phyloP scores from a whole-genome alignment of 805 yeast genomes.

The Yamadazyma insecticola region DNA sequence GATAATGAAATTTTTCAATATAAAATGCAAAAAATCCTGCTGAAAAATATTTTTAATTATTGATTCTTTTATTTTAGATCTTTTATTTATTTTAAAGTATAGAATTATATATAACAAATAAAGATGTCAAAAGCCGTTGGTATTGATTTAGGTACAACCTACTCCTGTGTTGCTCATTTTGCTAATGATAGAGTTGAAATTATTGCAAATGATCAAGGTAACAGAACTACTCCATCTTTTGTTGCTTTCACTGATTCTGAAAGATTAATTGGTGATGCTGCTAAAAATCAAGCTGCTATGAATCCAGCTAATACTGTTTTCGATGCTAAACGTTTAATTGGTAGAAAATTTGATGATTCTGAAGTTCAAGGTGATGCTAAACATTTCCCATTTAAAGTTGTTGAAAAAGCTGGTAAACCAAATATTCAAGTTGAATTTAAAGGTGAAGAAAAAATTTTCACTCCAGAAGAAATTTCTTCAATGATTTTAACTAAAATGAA shows the following conservation, averaged over 20 bases:
- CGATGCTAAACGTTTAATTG: conserved; percentile 91
- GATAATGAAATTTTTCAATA: no score
- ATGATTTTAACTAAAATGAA: conserved; percentile 89
- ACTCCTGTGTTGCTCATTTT: conserved; percentile 95
- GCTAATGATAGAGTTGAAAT: conserved; percentile 90
- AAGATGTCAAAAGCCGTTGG: conserved; percentile 61
- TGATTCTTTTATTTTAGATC: background rate
- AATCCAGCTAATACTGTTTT: conserved; percentile 91
- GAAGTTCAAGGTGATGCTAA: conserved; percentile 60
- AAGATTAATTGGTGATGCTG: conserved; percentile 95
- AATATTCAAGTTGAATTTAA: conserved; percentile 79
- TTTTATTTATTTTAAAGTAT: conserved; percentile 1
- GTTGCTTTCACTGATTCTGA: conserved; percentile 94
- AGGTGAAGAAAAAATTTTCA: conserved; percentile 83
- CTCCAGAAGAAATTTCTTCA: conserved; percentile 93
- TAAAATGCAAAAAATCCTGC: no score
- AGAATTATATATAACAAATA: conserved; percentile 1
- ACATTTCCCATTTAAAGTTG: conserved; percentile 82
- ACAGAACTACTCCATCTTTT: conserved; percentile 95
- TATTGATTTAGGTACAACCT: conserved; percentile 94
- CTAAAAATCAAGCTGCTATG: conserved; percentile 96
- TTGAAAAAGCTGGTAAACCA: conserved; percentile 73
- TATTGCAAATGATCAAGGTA: conserved; percentile 98
- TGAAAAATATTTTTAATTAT: no score
- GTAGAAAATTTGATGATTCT: conserved; percentile 80